Base-by-base conservation (phyloP, 2,329 filamentous ascomycete genomes). In the Lecanicillium sp. region DNA sequence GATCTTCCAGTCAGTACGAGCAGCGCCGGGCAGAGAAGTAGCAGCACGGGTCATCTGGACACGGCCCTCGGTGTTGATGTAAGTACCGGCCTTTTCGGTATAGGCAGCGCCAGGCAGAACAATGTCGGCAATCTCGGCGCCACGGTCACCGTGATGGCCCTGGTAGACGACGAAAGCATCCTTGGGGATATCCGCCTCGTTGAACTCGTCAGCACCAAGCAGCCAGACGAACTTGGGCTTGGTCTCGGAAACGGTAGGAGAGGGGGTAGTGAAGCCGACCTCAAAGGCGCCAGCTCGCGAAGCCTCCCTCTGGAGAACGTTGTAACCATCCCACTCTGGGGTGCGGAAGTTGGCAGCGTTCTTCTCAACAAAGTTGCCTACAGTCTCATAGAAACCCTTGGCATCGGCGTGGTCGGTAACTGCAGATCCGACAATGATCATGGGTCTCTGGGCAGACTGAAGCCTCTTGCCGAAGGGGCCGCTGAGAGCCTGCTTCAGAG, bases 1-100 rank as follows among this genome's bases (percentile, higher is more conserved):
- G 55, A 98, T 96, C 78, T 96, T 98, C 92, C 92, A 98, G 68
- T 98, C 92, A 47, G 92, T 90, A 56, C 92, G 80, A 41, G 90
- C 80, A 38, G 88, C 92, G 43, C 92, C 92, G 17, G 88, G 86
- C 48, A 95, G 73, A 33, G 84, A 85, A 28, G 88, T 94, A 20
- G 92, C 92, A 34, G 86, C 83, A 48, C 92, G 85, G 38, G 85
- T 92, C 71, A 95, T 83, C 68, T 98, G 92, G 16, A 92, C 87
- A 52, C 92, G 85, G 41, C 92, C 92, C 65, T 98, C 92, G 0
- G 92, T 96, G 77, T 96, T 98, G 66, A 98, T 78, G 57, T 94
- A 98, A 32, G 92, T 98, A 43, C 80, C 89, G 17, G 83, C 79
- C 73, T 96, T 98, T 70, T 98, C 92, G 17, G 90, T 96, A 69